Evolutionary conservation across 2,329 filamentous ascomycete genomes (phyloP).

Genomic region (Chaetomium sp.): DNA sequence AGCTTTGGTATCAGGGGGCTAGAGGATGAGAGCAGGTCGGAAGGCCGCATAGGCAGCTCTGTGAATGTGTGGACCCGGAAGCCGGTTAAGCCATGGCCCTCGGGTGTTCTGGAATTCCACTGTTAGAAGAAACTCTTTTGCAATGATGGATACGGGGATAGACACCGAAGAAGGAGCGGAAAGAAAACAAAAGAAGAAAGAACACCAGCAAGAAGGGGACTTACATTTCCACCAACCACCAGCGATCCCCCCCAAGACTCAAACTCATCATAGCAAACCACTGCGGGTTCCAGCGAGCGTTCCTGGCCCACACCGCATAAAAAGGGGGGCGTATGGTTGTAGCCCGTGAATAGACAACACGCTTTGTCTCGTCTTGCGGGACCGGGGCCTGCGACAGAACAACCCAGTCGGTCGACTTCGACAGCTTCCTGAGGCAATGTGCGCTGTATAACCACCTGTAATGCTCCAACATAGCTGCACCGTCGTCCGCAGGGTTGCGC

Average conservation of each 20-base stretch:
- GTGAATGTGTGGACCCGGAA: constrained; percentile 29
- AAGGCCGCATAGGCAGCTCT: constrained; percentile 38
- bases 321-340: constrained; percentile 49
- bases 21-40: constrained; percentile 40
- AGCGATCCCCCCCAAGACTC: constrained; percentile 66
- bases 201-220: constrained; percentile 22
- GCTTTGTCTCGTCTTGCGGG: constrained; percentile 49
- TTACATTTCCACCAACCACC: constrained; percentile 67
- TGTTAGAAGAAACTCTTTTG: background rate
- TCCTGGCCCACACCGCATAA: constrained; percentile 62
- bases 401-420: constrained; percentile 60
- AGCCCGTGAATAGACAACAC: constrained; percentile 43
- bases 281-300: constrained; percentile 60
- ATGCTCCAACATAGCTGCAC: constrained; percentile 50
- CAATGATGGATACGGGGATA: too few relatives aligned
- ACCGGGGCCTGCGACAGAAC: constrained; percentile 39
- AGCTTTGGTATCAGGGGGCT: constrained; percentile 46
- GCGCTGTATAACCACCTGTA: constrained; percentile 56
- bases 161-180: too few relatives aligned
- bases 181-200: background rate
- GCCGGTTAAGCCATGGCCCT: constrained; percentile 8
- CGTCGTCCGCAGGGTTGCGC: constrained; percentile 49
- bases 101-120: constrained; percentile 7
- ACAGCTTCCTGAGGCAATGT: constrained; percentile 54
- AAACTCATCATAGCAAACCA: constrained; percentile 70